phyloP scores from a whole-genome alignment of 495 filamentous ascomycete genomes.

The Penicillium samsonianum region DNA sequence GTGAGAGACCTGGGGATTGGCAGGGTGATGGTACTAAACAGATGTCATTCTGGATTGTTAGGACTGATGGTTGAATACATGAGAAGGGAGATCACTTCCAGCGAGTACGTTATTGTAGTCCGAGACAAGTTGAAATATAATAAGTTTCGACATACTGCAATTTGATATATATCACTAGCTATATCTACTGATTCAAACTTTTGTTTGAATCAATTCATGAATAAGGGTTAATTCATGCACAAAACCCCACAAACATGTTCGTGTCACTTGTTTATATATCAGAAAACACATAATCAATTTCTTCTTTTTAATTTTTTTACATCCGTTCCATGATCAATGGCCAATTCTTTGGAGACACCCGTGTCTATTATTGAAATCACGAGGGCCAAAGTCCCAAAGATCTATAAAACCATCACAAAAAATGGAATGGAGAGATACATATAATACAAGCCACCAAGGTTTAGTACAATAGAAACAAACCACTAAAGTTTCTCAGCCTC shows the following conservation, averaged over 20 bases:
- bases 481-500: constrained; percentile 72
- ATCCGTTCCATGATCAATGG: not conserved
- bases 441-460: constrained; percentile 11
- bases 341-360: not conserved
- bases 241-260: no score
- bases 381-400: not conserved
- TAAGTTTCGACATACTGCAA: not conserved
- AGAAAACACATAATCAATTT: not conserved
- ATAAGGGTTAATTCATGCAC: no score
- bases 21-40: no score
- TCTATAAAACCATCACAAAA: not conserved
- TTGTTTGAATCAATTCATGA: no score
- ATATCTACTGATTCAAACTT: not conserved
- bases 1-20: no score
- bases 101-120: not conserved
- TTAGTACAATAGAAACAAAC: constrained; percentile 27
- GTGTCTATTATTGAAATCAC: not conserved
- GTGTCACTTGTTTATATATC: no score
- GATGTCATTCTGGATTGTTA: no score
- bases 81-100: not conserved
- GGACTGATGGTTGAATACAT: not conserved
- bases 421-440: constrained; percentile 7
- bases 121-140: not conserved
- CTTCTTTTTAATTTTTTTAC: not conserved
- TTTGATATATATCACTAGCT: not conserved